Evolutionary conservation across 345 rosid species (phyloP).

Genomic region (rapeseed (Brassica napus)): DNA sequence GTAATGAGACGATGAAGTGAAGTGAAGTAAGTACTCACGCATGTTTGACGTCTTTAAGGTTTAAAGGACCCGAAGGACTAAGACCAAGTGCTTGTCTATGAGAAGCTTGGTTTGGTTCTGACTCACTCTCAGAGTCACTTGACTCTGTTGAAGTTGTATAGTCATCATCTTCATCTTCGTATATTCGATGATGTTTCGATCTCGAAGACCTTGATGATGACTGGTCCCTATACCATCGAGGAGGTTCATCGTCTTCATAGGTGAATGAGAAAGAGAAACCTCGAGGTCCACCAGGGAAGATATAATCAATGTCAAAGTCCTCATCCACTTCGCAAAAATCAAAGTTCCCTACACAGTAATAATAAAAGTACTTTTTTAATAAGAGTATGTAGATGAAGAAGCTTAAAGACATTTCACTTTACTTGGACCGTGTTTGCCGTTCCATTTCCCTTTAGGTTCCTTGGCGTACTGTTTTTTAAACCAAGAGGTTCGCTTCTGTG

Average conservation of each 20-base stretch:
- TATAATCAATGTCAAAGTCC: constrained; percentile 53
- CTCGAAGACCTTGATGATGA: constrained; percentile 36
- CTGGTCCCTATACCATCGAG: constrained; percentile 41
- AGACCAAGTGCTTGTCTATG: constrained; percentile 83
- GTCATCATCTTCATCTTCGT: constrained; percentile 54
- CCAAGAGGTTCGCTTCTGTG: constrained; percentile 61
- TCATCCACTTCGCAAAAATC: constrained; percentile 66
- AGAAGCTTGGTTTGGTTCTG: constrained; percentile 48
- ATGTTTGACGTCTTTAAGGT: constrained; percentile 70
- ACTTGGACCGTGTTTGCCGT: constrained; percentile 58
- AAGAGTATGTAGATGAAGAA: neutral
- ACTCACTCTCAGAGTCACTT: constrained; percentile 41
- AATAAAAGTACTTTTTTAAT: neutral
- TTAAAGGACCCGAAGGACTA: constrained; percentile 70
- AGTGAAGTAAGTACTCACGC: constrained; percentile 65
- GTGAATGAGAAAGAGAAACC: constrained; percentile 61
- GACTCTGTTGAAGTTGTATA: constrained; percentile 55
- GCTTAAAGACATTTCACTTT: constrained; percentile 40
- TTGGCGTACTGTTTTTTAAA: constrained; percentile 50
- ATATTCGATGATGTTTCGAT: constrained; percentile 40
- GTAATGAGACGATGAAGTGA: constrained; percentile 9
- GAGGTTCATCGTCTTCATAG: constrained; percentile 54
- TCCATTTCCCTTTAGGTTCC: constrained; percentile 45
- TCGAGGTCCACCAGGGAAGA: constrained; percentile 63
- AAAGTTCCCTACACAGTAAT: constrained; percentile 49